Evolutionary conservation across 1,284 basidiomycete species (phyloP).

Genomic region (Austropuccinia psidii): DNA sequence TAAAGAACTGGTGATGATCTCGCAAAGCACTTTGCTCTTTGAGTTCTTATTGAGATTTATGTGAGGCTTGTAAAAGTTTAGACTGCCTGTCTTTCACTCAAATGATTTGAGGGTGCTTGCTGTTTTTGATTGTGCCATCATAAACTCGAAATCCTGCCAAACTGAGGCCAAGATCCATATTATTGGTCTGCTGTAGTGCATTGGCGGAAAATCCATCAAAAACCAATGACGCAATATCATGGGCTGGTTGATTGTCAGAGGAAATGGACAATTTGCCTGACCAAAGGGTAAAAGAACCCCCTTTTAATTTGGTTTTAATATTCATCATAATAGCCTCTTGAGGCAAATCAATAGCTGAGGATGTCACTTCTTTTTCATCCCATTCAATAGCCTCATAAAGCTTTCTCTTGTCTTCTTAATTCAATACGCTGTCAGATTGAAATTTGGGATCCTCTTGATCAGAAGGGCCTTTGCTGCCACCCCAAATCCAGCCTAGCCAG

Average conservation of each 20-base stretch:
- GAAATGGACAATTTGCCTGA: slow-evolving; percentile 48
- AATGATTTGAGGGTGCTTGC: slow-evolving; percentile 85
- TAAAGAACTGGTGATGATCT: too few relatives aligned
- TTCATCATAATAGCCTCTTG: slow-evolving; percentile 74
- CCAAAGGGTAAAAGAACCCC: slow-evolving; percentile 75
- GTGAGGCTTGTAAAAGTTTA: slow-evolving; percentile 40
- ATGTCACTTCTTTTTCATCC: slow-evolving; percentile 63
- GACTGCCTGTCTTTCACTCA: slow-evolving; percentile 64
- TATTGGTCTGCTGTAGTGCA: slow-evolving; percentile 76
- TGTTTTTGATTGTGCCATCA: slow-evolving; percentile 77
- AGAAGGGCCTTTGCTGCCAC: slow-evolving; percentile 44
- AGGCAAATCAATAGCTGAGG: slow-evolving; percentile 59
- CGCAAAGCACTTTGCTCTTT: slow-evolving; percentile 41
- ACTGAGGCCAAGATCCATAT: slow-evolving; percentile 71
- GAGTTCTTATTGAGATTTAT: slow-evolving; percentile 42
- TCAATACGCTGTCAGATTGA: slow-evolving; percentile 62
- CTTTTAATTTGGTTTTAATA: slow-evolving; percentile 69
- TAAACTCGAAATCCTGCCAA: slow-evolving; percentile 82
- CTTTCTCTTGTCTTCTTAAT: slow-evolving; percentile 84
- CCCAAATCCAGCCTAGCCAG: slow-evolving; percentile 83
- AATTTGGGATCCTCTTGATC: slow-evolving; percentile 49
- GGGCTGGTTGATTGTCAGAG: neutral
- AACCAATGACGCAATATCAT: slow-evolving; percentile 75
- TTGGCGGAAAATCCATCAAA: slow-evolving; percentile 84
- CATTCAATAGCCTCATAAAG: slow-evolving; percentile 92